Conservation (phyloP, 1,284 basidiomycete genomes). For the Porogramme epimiltina region DNA sequence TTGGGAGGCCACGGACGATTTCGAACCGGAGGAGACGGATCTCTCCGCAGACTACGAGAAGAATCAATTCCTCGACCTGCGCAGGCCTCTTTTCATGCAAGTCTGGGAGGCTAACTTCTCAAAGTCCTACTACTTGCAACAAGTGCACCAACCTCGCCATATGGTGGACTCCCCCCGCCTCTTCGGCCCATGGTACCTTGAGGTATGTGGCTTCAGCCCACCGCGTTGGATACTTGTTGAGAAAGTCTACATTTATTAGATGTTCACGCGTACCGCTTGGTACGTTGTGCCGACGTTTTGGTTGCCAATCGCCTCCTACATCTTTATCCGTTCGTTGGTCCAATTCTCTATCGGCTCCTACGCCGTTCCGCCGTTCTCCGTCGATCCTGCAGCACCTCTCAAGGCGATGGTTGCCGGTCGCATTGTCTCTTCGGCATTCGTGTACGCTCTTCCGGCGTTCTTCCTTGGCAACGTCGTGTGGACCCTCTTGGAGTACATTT, state of each 20-base stretch:
- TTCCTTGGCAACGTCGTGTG: constrained; percentile 86
- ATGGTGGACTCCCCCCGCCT: constrained; percentile 84
- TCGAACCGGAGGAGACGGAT: constrained; percentile 88
- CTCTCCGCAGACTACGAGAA: constrained; percentile 78
- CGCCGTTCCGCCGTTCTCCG: constrained; percentile 57
- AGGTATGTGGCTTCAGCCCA: constrained; percentile 47
- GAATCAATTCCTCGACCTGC: constrained; percentile 92
- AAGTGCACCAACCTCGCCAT: constrained; percentile 97
- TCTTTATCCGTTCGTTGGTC: constrained; percentile 79
- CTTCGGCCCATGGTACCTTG: constrained; percentile 83
- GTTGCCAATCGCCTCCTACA: constrained; percentile 85
- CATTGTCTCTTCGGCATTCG: constrained; percentile 49
- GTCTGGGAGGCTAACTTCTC: constrained; percentile 86
- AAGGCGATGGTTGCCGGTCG: constrained; percentile 37
- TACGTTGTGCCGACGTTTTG: constrained; percentile 93
- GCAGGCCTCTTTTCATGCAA: constrained; percentile 84
- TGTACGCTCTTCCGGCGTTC: constrained; percentile 67
- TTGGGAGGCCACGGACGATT: constrained; percentile 83
- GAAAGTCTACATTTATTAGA: constrained; percentile 39
- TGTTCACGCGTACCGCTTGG: constrained; percentile 91
- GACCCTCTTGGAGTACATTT: constrained; percentile 94
- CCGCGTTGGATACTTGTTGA: not conserved
- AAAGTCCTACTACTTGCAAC: constrained; percentile 95
- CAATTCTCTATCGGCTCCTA: constrained; percentile 69
- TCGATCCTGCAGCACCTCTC: constrained; percentile 57